Percentiles rank a stretch among this genome's conserved stretches.
These are phyloP conservation scores for Kluyveromyces siamensis DNA, from an alignment of 805 yeast species.

Conservation along the genomic window DNA sequence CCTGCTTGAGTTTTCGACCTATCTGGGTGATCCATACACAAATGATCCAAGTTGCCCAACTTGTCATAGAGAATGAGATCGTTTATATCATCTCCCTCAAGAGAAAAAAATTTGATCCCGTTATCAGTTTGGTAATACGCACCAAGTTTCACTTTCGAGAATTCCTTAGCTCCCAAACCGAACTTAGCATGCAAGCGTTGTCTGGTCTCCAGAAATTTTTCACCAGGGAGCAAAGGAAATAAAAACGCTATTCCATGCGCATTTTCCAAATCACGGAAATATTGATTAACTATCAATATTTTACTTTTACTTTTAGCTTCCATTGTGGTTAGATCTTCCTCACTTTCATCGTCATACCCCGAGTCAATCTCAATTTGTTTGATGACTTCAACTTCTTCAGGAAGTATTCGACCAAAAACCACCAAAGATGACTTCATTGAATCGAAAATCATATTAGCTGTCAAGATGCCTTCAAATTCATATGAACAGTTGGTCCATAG, in stretches of 20 bases:
- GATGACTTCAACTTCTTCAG: slow-evolving; percentile 29
- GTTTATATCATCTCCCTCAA: slow-evolving; percentile 37
- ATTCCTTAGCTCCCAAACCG: slow-evolving; percentile 74
- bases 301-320: slow-evolving; percentile 24
- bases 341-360: slow-evolving; percentile 11
- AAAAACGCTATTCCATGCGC: slow-evolving; percentile 83
- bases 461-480: slow-evolving; percentile 30
- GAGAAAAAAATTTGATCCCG: slow-evolving; percentile 30
- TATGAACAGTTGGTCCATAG: slow-evolving; percentile 44
- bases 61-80: slow-evolving; percentile 45
- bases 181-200: slow-evolving; percentile 57
- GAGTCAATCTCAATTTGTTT: slow-evolving; percentile 19
- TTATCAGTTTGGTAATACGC: slow-evolving; percentile 24
- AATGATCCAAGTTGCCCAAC: slow-evolving; percentile 38
- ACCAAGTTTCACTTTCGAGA: slow-evolving; percentile 58
- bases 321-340: slow-evolving; percentile 18
- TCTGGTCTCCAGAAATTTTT: slow-evolving; percentile 52
- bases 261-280: slow-evolving; percentile 54
- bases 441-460: slow-evolving; percentile 31
- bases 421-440: slow-evolving; percentile 30
- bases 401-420: slow-evolving; percentile 40
- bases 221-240: slow-evolving; percentile 62
- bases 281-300: slow-evolving; percentile 65
- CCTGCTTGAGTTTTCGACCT: slow-evolving; percentile 50
- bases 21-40: slow-evolving; percentile 87